These are phyloP conservation scores for Ogataea allantospora DNA, from an alignment of 805 yeast genomes.

Conservation along the genomic window DNA sequence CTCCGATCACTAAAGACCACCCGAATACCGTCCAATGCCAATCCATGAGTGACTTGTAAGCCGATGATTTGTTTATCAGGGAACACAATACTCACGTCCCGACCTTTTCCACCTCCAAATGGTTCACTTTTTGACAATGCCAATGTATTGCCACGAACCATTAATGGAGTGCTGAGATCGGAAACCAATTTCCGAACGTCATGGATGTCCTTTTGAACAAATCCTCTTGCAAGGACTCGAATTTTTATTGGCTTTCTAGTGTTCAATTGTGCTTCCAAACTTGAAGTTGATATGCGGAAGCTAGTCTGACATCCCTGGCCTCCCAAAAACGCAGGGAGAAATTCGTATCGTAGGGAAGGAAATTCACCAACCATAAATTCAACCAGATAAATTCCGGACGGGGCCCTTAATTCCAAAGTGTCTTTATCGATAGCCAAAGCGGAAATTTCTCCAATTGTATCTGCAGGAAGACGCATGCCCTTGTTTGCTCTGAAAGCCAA, in stretches of 20 bases:
- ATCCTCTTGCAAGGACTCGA: conserved; percentile 58
- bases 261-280: conserved; percentile 1
- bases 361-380: conserved; percentile 67
- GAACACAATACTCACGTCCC: conserved; percentile 13
- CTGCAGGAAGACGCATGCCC: conserved; percentile 33
- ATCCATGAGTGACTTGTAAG: conserved; percentile 69
- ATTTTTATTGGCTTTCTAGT: conserved; percentile 41
- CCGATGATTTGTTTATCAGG: conserved; percentile 35
- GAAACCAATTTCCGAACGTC: conserved; percentile 41
- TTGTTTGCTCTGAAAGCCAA: conserved; percentile 26
- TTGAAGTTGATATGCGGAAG: conserved; percentile 4
- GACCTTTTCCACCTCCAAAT: conserved; percentile 26
- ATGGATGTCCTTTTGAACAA: conserved; percentile 52
- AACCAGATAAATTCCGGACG: conserved; percentile 69
- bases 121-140: conserved; percentile 22
- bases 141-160: conserved; percentile 17
- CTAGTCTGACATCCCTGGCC: conserved; percentile 47
- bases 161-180: conserved; percentile 18
- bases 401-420: conserved; percentile 46
- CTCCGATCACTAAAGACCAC: conserved; percentile 39
- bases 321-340: conserved; percentile 50
- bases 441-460: conserved; percentile 41
- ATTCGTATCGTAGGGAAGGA: conserved; percentile 61
- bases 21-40: conserved; percentile 79
- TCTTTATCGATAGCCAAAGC: conserved; percentile 47